Base-by-base conservation (phyloP, 75 land plant species). In the Selaginella tamariscina region DNA sequence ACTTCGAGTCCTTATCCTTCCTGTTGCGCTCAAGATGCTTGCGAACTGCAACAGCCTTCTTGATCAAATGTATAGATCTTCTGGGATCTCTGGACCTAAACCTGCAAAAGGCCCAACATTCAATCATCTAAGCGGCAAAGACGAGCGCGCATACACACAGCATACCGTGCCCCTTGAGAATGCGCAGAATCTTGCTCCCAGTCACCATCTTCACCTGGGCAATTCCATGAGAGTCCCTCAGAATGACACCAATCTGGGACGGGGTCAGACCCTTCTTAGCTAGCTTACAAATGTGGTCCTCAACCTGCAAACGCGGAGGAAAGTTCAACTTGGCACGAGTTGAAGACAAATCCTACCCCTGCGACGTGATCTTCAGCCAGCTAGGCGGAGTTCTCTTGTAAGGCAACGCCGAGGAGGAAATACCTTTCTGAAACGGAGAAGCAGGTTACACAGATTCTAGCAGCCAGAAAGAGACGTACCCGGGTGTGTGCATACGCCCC, bases 201-300 rank as follows among this genome's bases (percentile, higher is more conserved):
- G 91, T 87, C 33, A 87, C 83, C 39, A 81, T 84, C 67, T 77
- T 82, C 15, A 85, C 88, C 75, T 86, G 92, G 24, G 88, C 86
- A 67, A 86, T 76, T 33, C 92, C 89, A 30, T 88, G 84, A 31
- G 86, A 83, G 64, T 88, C 92, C 73, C 92, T 78, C 55, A 88
- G 84, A 32, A 86, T 71, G 21, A 88, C 92, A 77, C 92, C 92
- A 20, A 88, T 88, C 69, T 86, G 89, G 0, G 92, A 88, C 11
- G 92, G 92, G 0, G 89, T 79, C 77, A 83, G 8, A 2, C 92
- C 92, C 69, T 86, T 88, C 80, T 88, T 88, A 33, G 92, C 92
- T 55, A 83, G 72, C 79, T 86, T 88, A 81, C 89, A 88, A 2
- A 88, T 88, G 71, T 70, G 82, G 2, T 88, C 89, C 66, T 88